Base-by-base conservation (phyloP, 495 filamentous ascomycete genomes). In the Tetracladium setigerum region DNA sequence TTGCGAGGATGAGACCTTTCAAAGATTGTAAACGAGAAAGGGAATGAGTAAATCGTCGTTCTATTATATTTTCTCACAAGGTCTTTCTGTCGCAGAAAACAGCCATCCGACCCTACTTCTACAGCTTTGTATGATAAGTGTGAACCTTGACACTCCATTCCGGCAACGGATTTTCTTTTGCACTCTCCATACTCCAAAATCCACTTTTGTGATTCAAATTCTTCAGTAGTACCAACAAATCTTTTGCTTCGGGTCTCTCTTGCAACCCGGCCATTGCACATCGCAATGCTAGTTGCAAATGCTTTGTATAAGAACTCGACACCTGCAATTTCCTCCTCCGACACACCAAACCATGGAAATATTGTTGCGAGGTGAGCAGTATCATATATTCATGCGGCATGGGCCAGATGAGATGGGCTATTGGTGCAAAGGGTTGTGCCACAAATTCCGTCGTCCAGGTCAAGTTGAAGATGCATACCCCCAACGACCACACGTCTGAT, bases 401-500 rank as follows among this genome's bases (percentile, higher is more conserved):
- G 6, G 14, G n/a, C 13, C 13, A 33, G 12, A 14, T 31, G 24
- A 19, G n/a, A n/a, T 14, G 27, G 27, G 13, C 18, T 7, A 19
- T 30, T 27, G 34, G 12, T 22, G 16, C 13, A 18, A 31, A 7
- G 24, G 12, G 16, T 32, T 32, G 24, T 16, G n/a, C n/a, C n/a
- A n/a, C 37, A 9, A 7, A n/a, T 22, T 33, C 3, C 6, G n/a
- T 9, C 19, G 12, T 10, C 13, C 5, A 1, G 13, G n/a, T 17
- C 16, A 61, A 47, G 3, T 43, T 38, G 24, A 50, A 56, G 12
- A 61, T 54, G 6, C 2, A 15, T 9, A 38, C 41, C 1, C 44
- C 56, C 0, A 61, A 11, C 3, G 58, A 48, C 58, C 58, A 61
- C 4, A 59, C 27, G 34, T 61, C 58, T 5, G 51, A 50, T 43